Conservation (phyloP, 345 rosid genomes). For the Populus nigra region DNA sequence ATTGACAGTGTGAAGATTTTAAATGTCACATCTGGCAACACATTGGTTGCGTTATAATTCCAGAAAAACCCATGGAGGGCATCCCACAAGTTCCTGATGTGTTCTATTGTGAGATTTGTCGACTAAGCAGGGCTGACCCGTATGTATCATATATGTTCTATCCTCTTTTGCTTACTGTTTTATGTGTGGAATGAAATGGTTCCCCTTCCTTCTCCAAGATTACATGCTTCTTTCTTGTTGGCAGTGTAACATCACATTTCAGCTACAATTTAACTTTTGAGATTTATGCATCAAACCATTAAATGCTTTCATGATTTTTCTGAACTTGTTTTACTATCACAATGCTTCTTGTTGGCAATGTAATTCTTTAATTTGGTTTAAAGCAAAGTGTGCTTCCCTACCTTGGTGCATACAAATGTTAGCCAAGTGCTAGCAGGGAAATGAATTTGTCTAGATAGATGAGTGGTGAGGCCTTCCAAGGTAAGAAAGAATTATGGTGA, state of each 20-base stretch:
- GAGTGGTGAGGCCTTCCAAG: not conserved
- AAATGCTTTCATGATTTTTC: not conserved
- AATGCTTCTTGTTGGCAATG: not conserved
- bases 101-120: constrained; percentile 84
- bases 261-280: not conserved
- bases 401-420: not conserved
- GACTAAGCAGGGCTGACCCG: constrained; percentile 96
- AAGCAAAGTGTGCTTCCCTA: not conserved
- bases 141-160: constrained; percentile 36
- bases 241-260: not conserved
- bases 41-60: constrained; percentile 67
- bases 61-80: constrained; percentile 72
- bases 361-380: not conserved
- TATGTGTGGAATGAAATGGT: not conserved
- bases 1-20: constrained; percentile 74
- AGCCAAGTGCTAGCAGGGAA: not conserved
- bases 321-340: not conserved
- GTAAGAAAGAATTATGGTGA: not conserved
- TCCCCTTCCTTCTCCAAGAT: not conserved
- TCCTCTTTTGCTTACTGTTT: not conserved
- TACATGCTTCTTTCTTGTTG: not conserved
- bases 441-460: not conserved
- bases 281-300: not conserved
- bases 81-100: constrained; percentile 58
- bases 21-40: constrained; percentile 85